Base-by-base conservation (phyloP, 371 early-diverging fungal species). In the Actinomortierella wolfii region DNA sequence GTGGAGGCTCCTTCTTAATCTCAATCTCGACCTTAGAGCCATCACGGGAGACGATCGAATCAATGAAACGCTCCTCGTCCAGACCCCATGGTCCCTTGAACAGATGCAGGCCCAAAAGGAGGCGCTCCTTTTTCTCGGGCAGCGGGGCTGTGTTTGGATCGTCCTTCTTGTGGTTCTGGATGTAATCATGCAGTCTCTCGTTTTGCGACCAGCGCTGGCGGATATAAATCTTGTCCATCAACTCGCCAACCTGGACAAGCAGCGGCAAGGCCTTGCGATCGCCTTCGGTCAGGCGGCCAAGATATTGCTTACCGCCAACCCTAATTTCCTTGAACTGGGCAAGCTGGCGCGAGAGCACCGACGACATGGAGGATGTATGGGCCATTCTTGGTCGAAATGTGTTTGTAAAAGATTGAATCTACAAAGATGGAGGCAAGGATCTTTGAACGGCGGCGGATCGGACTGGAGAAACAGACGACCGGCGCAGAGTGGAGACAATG, bases 61-160 rank as follows among this genome's bases (percentile, higher is more conserved):
- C 48, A 56, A 73, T 63, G 41, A 73, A 73, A 47, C 54, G 51
- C 47, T 73, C 74, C 44, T 73, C 68, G 28, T 70, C 76, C 64
- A 79, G 59, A 75, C 85, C 91, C 91, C 91, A 92, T 41, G 90
- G 92, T 0, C 90, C 92, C 49, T 85, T 86, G 76, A 87, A 83
- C 69, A 91, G 78, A 47, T 86, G 83, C 68, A 92, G 89, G 24
- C 73, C 66, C 28, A 89, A 75, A 3, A 66, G 59, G 9, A 79
- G 69, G 41, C 74, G 61, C 28, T 84, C 82, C 14, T 69, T 60
- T 11, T 34, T 34, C 7, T 34, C 34, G 34, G 34, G 34, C 34
- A 34, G 11, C 34, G 34, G 34, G 40, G 50, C 57, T n/a, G 67
- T 64, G 54, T 62, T 57, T 15, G 73, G 73, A 9, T 57, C 24